These are phyloP conservation scores for Pisolithus orientalis DNA, from an alignment of 768 basidiomycete genomes.

Conservation along the genomic window DNA sequence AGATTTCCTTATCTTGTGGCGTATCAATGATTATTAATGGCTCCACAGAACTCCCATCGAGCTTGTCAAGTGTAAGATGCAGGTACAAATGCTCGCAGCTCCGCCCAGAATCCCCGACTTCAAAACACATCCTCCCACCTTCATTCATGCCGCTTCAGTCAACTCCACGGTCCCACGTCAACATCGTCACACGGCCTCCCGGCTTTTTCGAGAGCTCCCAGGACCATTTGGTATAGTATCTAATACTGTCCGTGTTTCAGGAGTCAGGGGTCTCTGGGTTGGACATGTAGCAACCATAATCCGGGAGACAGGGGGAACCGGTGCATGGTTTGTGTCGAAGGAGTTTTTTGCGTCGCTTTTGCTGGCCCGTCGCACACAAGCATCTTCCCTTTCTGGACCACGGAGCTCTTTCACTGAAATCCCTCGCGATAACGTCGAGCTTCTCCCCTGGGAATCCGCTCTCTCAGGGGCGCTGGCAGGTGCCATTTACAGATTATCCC, in stretches of 20 bases:
- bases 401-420: neutral
- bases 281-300: slow-evolving; percentile 84
- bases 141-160: slow-evolving; percentile 5
- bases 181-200: slow-evolving; percentile 7
- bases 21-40: slow-evolving; percentile 3
- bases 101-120: slow-evolving; percentile 11
- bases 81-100: slow-evolving; percentile 69
- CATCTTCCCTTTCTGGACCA: slow-evolving; percentile 1
- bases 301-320: slow-evolving; percentile 80
- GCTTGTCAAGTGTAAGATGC: slow-evolving; percentile 92
- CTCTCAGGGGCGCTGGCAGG: slow-evolving; percentile 76
- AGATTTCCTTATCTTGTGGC: neutral
- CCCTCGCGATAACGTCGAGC: slow-evolving; percentile 5
- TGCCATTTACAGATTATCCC: slow-evolving; percentile 67
- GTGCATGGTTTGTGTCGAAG: slow-evolving; percentile 85
- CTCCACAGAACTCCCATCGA: slow-evolving; percentile 78
- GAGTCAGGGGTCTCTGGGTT: slow-evolving; percentile 73
- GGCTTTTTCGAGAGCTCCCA: slow-evolving; percentile 26
- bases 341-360: slow-evolving; percentile 66
- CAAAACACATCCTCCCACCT: slow-evolving; percentile 10
- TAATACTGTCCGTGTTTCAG: slow-evolving; percentile 37
- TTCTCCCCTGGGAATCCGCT: slow-evolving; percentile 67
- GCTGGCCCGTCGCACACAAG: slow-evolving; percentile 37
- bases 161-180: slow-evolving; percentile 1
- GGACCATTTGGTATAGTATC: slow-evolving; percentile 49